Base-by-base conservation (phyloP, 2,329 filamentous ascomycete species). In the Pseudogymnoascus sp. region DNA sequence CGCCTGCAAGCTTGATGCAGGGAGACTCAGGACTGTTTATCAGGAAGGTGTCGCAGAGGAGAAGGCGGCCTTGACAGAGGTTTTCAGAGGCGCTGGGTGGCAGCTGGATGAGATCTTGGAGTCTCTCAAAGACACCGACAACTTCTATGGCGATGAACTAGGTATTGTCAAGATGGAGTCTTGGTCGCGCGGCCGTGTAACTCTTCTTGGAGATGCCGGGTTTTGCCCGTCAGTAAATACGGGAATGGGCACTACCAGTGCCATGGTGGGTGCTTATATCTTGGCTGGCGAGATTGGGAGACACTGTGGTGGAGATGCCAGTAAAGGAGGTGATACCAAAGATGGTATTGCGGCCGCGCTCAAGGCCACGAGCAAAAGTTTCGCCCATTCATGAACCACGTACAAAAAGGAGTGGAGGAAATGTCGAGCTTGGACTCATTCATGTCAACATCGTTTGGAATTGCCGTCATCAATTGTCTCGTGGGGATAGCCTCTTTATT, bases 161-260 rank as follows among this genome's bases (percentile, higher is more conserved):
- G 76, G 73, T 0, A 74, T 79, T 33, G 77, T 86, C 31, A 77
- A 77, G 43, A 63, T 80, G 61, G 68, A 75, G 0, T 63, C 64
- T 1, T 80, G 77, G 77, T 78, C 71, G 3, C 72, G 72, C 0
- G 79, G 80, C 0, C 78, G 82, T 0, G 76, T 84, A 2, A 78
- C 75, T 1, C 72, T 85, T 0, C 60, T 85, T 0, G 84, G 83
- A 0, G 83, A 88, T 65, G 81, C 84, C 1, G 82, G 72, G 0
- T 80, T 79, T 66, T 79, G 77, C 23, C 80, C 82, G 0, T 76
- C 78, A 0, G 76, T 78, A 0, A 64, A 79, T 3, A 80, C 78
- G 0, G 84, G 83, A 0, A 77, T 80, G 73, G 83, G 83, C 0
- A 83, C 81, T 0, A 79, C 78, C 1, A 67, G 75, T 0, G 77